A percentile compares a stretch with the other conserved stretches of the same genome.
These are phyloP conservation scores for Pyrenophora tritici-repentis DNA, from an alignment of 2,329 filamentous ascomycete species.

Conservation along the genomic window DNA sequence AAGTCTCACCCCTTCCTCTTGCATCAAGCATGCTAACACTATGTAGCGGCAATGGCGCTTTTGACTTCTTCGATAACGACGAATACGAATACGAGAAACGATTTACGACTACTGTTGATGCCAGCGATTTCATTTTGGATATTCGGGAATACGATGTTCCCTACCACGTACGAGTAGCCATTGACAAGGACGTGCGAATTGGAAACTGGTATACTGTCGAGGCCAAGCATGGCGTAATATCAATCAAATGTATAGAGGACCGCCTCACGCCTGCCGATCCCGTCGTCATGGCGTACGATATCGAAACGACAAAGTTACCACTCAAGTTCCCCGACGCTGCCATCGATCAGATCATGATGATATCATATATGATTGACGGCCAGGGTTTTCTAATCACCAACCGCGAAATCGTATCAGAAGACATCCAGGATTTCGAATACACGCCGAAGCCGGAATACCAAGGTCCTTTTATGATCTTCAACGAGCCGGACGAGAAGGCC, in stretches of 20 bases:
- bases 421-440: slow-evolving; percentile 97
- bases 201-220: slow-evolving; percentile 98
- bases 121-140: slow-evolving; percentile 97
- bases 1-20: slow-evolving; percentile 43
- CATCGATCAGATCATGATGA: slow-evolving; percentile 99
- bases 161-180: slow-evolving; percentile 98
- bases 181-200: slow-evolving; percentile 94
- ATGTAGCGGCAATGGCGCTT: slow-evolving; percentile 72
- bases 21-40: slow-evolving; percentile 19
- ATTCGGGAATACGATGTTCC: slow-evolving; percentile 99
- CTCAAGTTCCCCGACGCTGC: slow-evolving; percentile 95
- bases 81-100: slow-evolving; percentile 82
- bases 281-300: slow-evolving; percentile 99
- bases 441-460: slow-evolving; percentile 96
- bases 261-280: slow-evolving; percentile 89
- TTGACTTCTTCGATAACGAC: slow-evolving; percentile 88
- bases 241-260: slow-evolving; percentile 83
- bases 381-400: slow-evolving; percentile 98
- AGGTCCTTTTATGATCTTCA: slow-evolving; percentile 96
- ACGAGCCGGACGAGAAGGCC: slow-evolving; percentile 90
- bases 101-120: slow-evolving; percentile 79
- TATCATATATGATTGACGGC: slow-evolving; percentile 99
- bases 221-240: slow-evolving; percentile 86
- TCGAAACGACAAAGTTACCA: slow-evolving; percentile 94
- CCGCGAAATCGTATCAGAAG: slow-evolving; percentile 94